Base-by-base conservation (phyloP, 2,329 filamentous ascomycete genomes). In the Neoarthrinium moseri region DNA sequence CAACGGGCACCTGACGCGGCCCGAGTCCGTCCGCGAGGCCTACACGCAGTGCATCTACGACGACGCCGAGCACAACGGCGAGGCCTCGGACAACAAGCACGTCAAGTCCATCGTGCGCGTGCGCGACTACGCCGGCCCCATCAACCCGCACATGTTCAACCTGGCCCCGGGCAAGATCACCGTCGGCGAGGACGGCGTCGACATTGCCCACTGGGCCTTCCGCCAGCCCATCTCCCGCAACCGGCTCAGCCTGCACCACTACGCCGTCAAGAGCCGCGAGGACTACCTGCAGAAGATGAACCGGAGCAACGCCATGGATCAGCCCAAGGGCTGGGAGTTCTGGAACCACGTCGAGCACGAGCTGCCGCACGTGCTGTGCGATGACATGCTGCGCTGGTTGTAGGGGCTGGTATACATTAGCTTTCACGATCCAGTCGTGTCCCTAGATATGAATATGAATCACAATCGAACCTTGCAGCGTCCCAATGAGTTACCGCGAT, bases 81-180 rank as follows among this genome's bases (percentile, higher is more conserved):
- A 40, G 27, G 44, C 43, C 7, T 53, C 52, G 2, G 56, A 58
- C 34, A 65, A 65, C 35, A 47, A 48, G 15, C 59, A 63, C 43
- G 57, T 64, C 51, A 64, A 65, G 51, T 56, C 56, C 12, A 60
- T 65, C 39, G 59, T 62, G 13, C 61, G 59, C 37, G 57, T 52
- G 6, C 53, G 53, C 15, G 49, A 56, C 37, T 57, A 53, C 39
- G 47, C 42, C 2, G 34, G 40, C 7, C 29, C 49, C 8, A 26
- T 49, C 7, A 58, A 57, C 26, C 56, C 56, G 5, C 57, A 63
- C 33, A 52, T 56, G 26, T 60, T 62, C 50, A 13, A 30, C 23
- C 47, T 56, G 7, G 34, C 32, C 11, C 39, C 48, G 6, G 56
- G 47, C 6, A 48, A 51, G 1, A 29, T 49, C 20, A 58, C 57